Conservation (phyloP, 805 yeast genomes). For the Ogataea dorogensis region DNA sequence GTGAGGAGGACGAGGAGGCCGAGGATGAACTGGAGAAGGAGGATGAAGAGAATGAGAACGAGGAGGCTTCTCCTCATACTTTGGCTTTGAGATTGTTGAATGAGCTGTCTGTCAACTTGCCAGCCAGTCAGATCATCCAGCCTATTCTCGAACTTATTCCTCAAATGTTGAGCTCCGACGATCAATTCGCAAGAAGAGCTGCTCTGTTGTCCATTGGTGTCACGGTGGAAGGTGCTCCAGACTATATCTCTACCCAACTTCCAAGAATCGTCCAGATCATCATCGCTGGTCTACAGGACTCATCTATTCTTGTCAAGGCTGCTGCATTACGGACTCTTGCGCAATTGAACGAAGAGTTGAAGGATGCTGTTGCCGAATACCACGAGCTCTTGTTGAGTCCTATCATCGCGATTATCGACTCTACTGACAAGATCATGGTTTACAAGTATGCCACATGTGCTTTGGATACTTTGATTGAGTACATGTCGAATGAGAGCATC, state of each 20-base stretch:
- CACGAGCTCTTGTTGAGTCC: slow-evolving; percentile 83
- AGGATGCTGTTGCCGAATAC: slow-evolving; percentile 78
- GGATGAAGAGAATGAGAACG: slow-evolving; percentile 90
- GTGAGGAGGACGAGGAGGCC: slow-evolving; percentile 78
- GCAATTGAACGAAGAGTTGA: slow-evolving; percentile 78
- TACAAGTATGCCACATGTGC: slow-evolving; percentile 91
- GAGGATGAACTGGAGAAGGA: slow-evolving; percentile 72
- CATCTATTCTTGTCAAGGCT: slow-evolving; percentile 70
- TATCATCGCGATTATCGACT: slow-evolving; percentile 81
- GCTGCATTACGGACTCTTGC: slow-evolving; percentile 83
- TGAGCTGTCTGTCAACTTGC: slow-evolving; percentile 75
- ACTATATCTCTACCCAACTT: slow-evolving; percentile 74
- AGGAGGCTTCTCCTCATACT: slow-evolving; percentile 76
- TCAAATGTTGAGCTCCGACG: slow-evolving; percentile 55
- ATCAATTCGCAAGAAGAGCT: slow-evolving; percentile 81
- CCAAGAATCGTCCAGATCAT: slow-evolving; percentile 70
- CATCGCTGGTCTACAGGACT: slow-evolving; percentile 73
- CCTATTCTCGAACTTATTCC: slow-evolving; percentile 71
- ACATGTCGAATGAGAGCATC: slow-evolving; percentile 84
- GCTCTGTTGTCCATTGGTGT: slow-evolving; percentile 79
- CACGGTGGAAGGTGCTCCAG: slow-evolving; percentile 92
- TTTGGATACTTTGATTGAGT: slow-evolving; percentile 87
- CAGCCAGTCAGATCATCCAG: slow-evolving; percentile 87
- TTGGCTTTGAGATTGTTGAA: slow-evolving; percentile 80
- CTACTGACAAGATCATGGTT: slow-evolving; percentile 76